Base-by-base conservation (phyloP, 768 basidiomycete species). In the Boletus rubroflammeus region DNA sequence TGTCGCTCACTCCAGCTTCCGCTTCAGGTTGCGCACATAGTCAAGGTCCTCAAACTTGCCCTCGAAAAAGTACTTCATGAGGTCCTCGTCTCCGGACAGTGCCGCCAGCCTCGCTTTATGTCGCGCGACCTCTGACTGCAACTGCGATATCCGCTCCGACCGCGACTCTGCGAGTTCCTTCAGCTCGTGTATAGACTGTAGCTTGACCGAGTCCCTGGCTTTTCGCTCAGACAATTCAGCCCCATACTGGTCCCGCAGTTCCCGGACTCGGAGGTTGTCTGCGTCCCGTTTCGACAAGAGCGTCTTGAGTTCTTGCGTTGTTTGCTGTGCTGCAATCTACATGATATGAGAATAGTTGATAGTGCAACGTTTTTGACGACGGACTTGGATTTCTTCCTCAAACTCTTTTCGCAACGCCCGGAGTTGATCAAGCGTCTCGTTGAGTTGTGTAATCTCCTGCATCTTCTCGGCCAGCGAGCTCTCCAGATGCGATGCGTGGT, bases 31-130 rank as follows among this genome's bases (percentile, higher is more conserved):
- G 19, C 78, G 74, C 3, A 85, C 74, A 59, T 81, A 85, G 13
- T 74, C 70, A 1, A 68, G 64, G 52, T 84, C 78, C 17, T 82
- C 80, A 6, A 78, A 72, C 41, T 80, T 76, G 19, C 78, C 82
- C 42, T 75, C 75, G 50, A 84, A 73, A 58, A 95, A 78, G 67
- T 92, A 91, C 5, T 72, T 72, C 69, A 94, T 76, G 32, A 93
- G 75, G 46, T 92, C 87, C 56, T 84, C 82, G 23, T 88, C 79
- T 6, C 86, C 84, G 2, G 80, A 76, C 26, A 83, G 72, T 0
- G 91, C 90, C 19, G 90, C 93, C n/a, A 95, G 73, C 29, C 81
- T 80, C 15, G 86, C 78, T 68, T 88, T 90, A 58, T 88, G 76
- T 23, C 93, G 79, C 39, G 74, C 77, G 11, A 88, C 73, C 67